Conservation (phyloP, 768 basidiomycete species). For the Lactifluus subvellereus region DNA sequence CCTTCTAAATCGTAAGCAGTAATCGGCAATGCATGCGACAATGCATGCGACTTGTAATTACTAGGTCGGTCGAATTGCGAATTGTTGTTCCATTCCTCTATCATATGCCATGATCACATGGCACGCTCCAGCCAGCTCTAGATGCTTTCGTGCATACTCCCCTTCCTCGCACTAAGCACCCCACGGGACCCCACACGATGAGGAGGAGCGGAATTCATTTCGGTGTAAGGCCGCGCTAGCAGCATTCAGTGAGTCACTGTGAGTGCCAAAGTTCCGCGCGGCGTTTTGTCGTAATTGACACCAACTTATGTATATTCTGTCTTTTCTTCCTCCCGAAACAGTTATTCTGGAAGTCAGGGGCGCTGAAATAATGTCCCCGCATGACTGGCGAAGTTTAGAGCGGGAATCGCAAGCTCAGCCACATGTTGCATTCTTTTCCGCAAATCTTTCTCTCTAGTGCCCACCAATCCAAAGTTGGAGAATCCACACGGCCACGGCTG, state of each 20-base stretch:
- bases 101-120: conserved; percentile 23
- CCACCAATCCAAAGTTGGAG: conserved; percentile 2
- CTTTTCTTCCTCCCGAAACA: neutral
- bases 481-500: neutral
- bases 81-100: neutral
- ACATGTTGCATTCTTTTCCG: neutral
- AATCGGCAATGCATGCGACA: neutral
- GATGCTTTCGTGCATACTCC: conserved; percentile 6
- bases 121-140: conserved; percentile 2
- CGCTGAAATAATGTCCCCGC: neutral
- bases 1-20: neutral
- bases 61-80: neutral
- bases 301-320: neutral
- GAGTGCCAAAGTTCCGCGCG: conserved; percentile 2
- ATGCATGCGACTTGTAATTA: neutral
- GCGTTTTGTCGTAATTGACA: conserved; percentile 13
- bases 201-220: conserved; percentile 13
- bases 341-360: conserved; percentile 1
- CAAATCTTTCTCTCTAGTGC: neutral
- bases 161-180: conserved; percentile 6
- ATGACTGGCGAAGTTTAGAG: conserved; percentile 4
- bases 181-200: conserved; percentile 20
- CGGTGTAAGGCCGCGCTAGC: conserved; percentile 19
- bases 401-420: neutral
- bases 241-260: conserved; percentile 2